Evolutionary conservation across 2,329 filamentous ascomycete genomes (phyloP).

Genomic region (Pseudocercospora fuligena): DNA sequence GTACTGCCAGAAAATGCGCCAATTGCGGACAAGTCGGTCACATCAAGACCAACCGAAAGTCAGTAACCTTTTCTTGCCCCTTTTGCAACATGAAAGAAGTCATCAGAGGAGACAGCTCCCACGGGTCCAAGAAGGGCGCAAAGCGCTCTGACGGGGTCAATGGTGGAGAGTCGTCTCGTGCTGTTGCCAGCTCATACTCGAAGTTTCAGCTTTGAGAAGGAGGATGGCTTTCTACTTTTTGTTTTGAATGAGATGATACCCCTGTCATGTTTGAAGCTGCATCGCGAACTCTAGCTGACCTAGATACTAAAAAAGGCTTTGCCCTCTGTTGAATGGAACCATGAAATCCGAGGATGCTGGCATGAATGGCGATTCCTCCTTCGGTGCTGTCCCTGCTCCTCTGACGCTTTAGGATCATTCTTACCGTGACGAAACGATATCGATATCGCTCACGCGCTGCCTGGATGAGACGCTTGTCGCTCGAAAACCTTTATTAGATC

Average conservation of each 20-base stretch:
- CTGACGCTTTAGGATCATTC: constrained; percentile 33
- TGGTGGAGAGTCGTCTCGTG: constrained; percentile 25
- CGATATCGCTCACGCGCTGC: background rate
- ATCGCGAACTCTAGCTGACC: constrained; percentile 39
- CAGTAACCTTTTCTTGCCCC: constrained; percentile 45
- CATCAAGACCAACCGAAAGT: constrained; percentile 99
- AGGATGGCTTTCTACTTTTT: constrained; percentile 12
- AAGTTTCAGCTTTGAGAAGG: constrained; percentile 30
- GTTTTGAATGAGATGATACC: background rate
- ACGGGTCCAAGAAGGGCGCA: constrained; percentile 23
- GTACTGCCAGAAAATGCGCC: constrained; percentile 82
- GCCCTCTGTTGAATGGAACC: constrained; percentile 83
- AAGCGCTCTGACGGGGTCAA: constrained; percentile 19
- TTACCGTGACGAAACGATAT: background rate
- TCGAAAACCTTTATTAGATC: background rate
- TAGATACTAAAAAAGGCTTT: constrained; percentile 63
- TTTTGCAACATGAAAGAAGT: constrained; percentile 23
- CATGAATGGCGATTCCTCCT: constrained; percentile 39
- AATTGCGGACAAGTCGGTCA: constrained; percentile 97
- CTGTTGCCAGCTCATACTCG: constrained; percentile 24
- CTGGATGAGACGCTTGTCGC: background rate
- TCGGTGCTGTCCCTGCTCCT: constrained; percentile 41
- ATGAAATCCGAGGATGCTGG: constrained; percentile 44
- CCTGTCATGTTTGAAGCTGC: constrained; percentile 22
- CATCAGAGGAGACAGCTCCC: constrained; percentile 23